phyloP scores from a whole-genome alignment of 2,329 filamentous ascomycete genomes.

The Apiospora kogelbergensis region DNA sequence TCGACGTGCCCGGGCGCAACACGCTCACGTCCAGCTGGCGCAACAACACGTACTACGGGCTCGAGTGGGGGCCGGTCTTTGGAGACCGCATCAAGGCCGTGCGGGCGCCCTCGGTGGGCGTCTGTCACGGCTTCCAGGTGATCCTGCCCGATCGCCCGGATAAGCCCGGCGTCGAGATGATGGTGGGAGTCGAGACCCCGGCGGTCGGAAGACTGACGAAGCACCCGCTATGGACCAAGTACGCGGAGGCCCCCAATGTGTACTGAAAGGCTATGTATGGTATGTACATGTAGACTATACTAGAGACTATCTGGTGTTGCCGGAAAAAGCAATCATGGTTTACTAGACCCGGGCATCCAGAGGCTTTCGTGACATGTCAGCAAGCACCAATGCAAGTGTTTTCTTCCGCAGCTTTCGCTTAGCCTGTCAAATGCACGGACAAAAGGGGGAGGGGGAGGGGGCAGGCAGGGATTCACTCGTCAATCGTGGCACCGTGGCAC shows the following conservation, averaged over 20 bases:
- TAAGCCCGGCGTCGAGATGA: conserved; percentile 9
- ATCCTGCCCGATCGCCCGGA: conserved; percentile 11
- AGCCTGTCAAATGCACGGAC: too few relatives aligned
- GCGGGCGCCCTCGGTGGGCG: conserved; percentile 23
- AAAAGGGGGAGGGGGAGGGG: background rate
- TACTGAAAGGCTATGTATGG: background rate
- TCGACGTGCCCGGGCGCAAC: conserved; percentile 7
- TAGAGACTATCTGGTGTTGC: background rate
- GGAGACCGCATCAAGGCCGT: conserved; percentile 30
- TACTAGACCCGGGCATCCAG: background rate
- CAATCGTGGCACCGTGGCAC: background rate
- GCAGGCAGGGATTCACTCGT: background rate
- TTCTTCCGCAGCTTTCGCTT: too few relatives aligned
- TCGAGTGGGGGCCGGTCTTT: conserved; percentile 33
- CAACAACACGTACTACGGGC: conserved; percentile 31
- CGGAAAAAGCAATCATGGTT: background rate
- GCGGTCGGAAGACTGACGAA: conserved; percentile 1
- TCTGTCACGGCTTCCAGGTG: conserved; percentile 14
- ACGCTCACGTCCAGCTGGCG: conserved; percentile 24
- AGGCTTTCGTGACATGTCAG: too few relatives aligned
- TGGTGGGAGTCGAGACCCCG: conserved; percentile 7
- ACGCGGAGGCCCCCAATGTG: background rate
- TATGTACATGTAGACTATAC: background rate
- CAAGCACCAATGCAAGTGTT: too few relatives aligned
- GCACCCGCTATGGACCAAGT: conserved; percentile 10